phyloP scores from a whole-genome alignment of 192 early-diverging fungal species.

The Coemansia erecta region DNA sequence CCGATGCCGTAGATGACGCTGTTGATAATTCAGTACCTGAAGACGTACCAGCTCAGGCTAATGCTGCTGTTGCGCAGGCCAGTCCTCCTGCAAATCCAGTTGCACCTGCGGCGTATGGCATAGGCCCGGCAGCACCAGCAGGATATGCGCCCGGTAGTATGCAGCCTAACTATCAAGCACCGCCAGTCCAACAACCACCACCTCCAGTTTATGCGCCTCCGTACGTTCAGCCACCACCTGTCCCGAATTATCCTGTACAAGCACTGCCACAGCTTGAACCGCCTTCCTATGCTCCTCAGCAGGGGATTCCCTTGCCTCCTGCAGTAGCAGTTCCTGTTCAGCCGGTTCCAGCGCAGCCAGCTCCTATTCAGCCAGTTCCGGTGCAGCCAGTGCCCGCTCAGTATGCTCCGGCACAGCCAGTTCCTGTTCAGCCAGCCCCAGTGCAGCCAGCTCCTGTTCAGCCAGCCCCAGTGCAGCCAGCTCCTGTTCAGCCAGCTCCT shows the following conservation, averaged over 20 bases:
- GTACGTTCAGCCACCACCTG: background rate
- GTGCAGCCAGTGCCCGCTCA: background rate
- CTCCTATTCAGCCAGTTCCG: conserved; percentile 6
- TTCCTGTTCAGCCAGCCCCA: background rate
- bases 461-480: background rate
- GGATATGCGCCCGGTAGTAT: background rate
- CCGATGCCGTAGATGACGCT: conserved; percentile 6
- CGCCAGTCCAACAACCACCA: background rate
- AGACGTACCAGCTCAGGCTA: background rate
- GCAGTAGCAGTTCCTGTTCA: conserved; percentile 1
- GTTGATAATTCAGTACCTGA: background rate
- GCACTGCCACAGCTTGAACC: conserved; percentile 5
- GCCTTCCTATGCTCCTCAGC: background rate
- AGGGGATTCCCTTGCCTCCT: background rate
- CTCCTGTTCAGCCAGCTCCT: background rate
- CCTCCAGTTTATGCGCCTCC: background rate
- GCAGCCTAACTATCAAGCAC: background rate
- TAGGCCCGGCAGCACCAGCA: background rate
- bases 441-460: background rate
- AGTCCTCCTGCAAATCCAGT: conserved; percentile 1
- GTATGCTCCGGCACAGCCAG: background rate
- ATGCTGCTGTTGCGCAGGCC: background rate
- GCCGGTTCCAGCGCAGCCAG: background rate
- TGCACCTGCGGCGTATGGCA: background rate
- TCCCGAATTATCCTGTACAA: background rate